Conservation (phyloP, 441 rosid genomes). For the Gossypium gossypioides region DNA sequence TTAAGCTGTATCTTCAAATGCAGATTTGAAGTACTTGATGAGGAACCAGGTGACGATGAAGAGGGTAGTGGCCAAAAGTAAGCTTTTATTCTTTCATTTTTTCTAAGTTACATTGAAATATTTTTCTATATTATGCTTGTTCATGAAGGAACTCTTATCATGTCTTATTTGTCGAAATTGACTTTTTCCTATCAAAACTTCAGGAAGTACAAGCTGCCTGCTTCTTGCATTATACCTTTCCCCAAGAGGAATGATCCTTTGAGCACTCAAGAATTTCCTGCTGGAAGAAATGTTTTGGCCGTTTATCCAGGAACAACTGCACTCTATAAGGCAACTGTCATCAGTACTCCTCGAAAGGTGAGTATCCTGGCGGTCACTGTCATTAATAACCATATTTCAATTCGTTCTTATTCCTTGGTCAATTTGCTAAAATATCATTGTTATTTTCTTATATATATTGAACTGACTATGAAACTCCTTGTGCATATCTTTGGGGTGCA, state of each 20-base stretch:
- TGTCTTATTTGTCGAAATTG: conserved; percentile 1
- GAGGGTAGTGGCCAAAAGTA: conserved; percentile 75
- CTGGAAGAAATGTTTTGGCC: conserved; percentile 74
- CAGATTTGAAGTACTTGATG: conserved; percentile 90
- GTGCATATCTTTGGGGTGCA: conserved; percentile 21
- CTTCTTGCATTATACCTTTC: conserved; percentile 70
- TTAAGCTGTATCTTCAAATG: conserved; percentile 6
- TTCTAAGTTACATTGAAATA: background rate
- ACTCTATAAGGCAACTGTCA: conserved; percentile 86
- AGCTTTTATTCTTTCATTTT: background rate
- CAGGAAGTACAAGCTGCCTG: conserved; percentile 81
- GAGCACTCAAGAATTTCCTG: conserved; percentile 45
- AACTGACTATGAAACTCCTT: conserved; percentile 25
- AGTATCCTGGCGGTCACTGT: background rate
- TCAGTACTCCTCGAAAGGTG: conserved; percentile 66
- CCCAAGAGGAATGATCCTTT: conserved; percentile 69
- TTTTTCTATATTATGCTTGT: background rate
- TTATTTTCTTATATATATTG: conserved; percentile 3
- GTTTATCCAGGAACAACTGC: conserved; percentile 99
- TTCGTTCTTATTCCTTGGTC: conserved; percentile 4
- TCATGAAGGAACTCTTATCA: background rate
- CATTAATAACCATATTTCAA: background rate
- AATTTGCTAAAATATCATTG: background rate
- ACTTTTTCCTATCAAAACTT: conserved; percentile 8
- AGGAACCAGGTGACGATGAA: conserved; percentile 94